Evolutionary conservation across 768 basidiomycete genomes (phyloP).

Genomic region (Lentinula sp.): DNA sequence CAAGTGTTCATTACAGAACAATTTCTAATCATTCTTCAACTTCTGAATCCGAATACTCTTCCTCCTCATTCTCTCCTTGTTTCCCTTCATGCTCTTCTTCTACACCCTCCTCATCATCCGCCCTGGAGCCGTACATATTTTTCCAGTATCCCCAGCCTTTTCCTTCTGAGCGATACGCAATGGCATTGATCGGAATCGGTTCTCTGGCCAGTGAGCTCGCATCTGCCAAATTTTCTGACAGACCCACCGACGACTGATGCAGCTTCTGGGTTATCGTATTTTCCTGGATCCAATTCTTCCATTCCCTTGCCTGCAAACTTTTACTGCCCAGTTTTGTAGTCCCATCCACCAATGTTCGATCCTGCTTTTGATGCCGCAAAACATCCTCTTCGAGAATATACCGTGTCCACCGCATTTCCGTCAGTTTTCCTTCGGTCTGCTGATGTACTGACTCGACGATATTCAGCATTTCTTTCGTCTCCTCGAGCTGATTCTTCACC

Average conservation of each 20-base stretch:
- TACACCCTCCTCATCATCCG: too few relatives aligned
- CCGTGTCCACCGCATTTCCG: neutral
- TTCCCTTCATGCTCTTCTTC: neutral
- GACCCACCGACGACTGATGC: neutral
- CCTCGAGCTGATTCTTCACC: neutral
- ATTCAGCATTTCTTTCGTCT: neutral
- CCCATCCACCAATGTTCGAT: neutral
- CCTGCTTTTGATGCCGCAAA: neutral
- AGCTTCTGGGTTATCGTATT: neutral
- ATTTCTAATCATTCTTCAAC: too few relatives aligned
- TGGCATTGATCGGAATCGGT: too few relatives aligned
- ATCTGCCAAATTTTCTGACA: too few relatives aligned
- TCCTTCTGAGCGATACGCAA: neutral
- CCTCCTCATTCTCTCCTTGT: neutral
- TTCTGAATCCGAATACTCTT: too few relatives aligned
- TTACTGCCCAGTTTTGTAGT: neutral
- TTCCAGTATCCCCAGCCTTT: neutral
- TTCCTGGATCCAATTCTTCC: neutral
- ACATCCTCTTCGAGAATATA: constrained; percentile 4
- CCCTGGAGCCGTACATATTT: neutral
- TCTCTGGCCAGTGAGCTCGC: too few relatives aligned
- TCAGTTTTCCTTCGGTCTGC: neutral
- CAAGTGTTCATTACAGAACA: too few relatives aligned
- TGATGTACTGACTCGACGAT: neutral
- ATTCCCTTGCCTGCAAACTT: neutral